Conservation (phyloP, 768 basidiomycete species). For the Mycena crocata region DNA sequence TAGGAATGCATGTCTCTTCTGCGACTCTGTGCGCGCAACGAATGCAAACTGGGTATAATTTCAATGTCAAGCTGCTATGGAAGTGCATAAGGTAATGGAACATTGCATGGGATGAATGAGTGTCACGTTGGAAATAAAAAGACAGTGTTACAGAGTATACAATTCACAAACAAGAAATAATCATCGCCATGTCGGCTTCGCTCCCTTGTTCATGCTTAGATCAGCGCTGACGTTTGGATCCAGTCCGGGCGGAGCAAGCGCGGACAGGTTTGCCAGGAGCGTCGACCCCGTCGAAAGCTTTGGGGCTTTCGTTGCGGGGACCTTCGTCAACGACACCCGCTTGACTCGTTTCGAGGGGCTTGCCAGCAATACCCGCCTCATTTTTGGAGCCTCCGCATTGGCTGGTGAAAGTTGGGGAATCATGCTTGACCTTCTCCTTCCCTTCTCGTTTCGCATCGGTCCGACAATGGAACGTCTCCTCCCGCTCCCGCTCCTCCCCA, state of each 20-base stretch:
- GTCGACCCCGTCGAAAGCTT: conserved; percentile 33
- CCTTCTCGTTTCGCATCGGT: conserved; percentile 78
- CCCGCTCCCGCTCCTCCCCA: conserved; percentile 48
- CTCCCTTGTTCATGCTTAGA: conserved; percentile 56
- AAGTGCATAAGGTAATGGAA: conserved; percentile 33
- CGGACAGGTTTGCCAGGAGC: conserved; percentile 46
- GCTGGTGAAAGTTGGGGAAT: conserved; percentile 76
- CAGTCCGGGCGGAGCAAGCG: conserved; percentile 38
- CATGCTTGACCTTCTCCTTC: conserved; percentile 81
- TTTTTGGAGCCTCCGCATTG: conserved; percentile 50
- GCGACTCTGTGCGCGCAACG: neutral
- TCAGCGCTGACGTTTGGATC: conserved; percentile 64
- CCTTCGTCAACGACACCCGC: conserved; percentile 64
- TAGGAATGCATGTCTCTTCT: conserved; percentile 48
- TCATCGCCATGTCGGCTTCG: conserved; percentile 72
- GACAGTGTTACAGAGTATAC: conserved; percentile 27
- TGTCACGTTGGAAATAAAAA: conserved; percentile 30
- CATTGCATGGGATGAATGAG: conserved; percentile 31
- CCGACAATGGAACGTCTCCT: conserved; percentile 82
- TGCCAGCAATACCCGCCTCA: conserved; percentile 56
- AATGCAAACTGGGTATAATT: conserved; percentile 44
- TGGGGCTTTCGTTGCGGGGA: conserved; percentile 19
- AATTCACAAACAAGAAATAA: conserved; percentile 25
- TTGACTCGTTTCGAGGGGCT: conserved; percentile 73
- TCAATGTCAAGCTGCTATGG: conserved; percentile 24